phyloP scores from a whole-genome alignment of 768 basidiomycete species.

The Amanita exitialis region DNA sequence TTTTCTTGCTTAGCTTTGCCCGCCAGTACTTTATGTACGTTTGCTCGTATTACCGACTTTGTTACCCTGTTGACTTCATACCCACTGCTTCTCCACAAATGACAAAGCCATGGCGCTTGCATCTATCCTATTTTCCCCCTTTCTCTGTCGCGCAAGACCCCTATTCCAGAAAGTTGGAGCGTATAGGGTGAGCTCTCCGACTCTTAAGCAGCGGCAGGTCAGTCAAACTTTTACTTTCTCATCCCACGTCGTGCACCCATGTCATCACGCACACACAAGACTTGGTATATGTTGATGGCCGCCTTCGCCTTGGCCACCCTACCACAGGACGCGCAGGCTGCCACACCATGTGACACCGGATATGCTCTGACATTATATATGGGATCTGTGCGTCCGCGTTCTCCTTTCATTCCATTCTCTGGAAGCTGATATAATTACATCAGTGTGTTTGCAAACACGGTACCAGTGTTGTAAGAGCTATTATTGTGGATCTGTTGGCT shows the following conservation, averaged over 20 bases:
- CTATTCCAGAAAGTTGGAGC: no score
- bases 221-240: background rate
- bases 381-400: background rate
- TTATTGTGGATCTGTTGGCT: no score
- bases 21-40: background rate
- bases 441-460: background rate
- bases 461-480: background rate
- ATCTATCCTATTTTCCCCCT: no score
- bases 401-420: background rate
- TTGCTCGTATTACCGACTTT: background rate
- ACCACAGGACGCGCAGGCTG: background rate
- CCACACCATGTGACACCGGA: background rate
- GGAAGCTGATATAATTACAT: background rate
- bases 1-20: conserved; percentile 5
- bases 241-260: background rate
- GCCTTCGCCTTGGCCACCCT: background rate
- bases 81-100: background rate
- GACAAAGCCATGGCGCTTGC: background rate
- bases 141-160: no score
- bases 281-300: background rate
- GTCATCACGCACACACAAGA: background rate
- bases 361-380: background rate
- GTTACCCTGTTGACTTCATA: conserved; percentile 1
- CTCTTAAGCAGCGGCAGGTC: background rate
- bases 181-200: background rate